Conservation (phyloP, 169 alveolate species). For the Plasmodium ovale region DNA sequence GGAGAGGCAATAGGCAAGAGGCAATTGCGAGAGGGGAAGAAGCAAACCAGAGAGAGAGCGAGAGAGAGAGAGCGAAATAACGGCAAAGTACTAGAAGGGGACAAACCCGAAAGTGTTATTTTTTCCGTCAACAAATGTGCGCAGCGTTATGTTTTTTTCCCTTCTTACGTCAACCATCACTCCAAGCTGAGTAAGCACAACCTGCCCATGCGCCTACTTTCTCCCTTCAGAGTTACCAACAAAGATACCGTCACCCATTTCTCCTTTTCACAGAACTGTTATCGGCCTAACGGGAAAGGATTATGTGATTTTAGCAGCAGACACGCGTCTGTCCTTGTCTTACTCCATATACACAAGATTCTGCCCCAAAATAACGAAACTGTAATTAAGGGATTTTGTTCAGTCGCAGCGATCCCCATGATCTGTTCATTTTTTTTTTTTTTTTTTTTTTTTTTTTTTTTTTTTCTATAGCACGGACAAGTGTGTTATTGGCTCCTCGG, state of each 20-base stretch:
- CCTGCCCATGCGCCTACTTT: too few species aligned
- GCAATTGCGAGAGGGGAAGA: background rate
- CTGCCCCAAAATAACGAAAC: constrained; percentile 88
- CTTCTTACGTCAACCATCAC: too few species aligned
- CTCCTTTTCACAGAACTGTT: constrained; percentile 79
- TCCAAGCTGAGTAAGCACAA: too few species aligned
- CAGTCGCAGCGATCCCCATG: background rate
- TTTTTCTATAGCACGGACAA: constrained; percentile 85
- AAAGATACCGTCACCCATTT: too few species aligned
- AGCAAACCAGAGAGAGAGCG: background rate
- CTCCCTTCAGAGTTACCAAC: too few species aligned
- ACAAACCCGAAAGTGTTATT: background rate
- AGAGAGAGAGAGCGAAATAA: background rate
- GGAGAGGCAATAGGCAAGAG: too few species aligned
- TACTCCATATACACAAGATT: constrained; percentile 92
- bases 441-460: background rate
- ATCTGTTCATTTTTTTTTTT: background rate
- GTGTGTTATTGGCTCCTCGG: constrained; percentile 92
- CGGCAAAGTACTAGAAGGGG: background rate
- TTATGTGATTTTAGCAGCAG: constrained; percentile 94
- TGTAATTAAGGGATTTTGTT: constrained; percentile 68
- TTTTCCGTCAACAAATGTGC: too few species aligned
- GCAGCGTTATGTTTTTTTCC: too few species aligned
- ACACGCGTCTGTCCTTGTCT: constrained; percentile 92
- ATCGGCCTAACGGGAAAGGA: constrained; percentile 94